Base-by-base conservation (phyloP, 176 grass and related monocot species). In the Ensete ventricosum region DNA sequence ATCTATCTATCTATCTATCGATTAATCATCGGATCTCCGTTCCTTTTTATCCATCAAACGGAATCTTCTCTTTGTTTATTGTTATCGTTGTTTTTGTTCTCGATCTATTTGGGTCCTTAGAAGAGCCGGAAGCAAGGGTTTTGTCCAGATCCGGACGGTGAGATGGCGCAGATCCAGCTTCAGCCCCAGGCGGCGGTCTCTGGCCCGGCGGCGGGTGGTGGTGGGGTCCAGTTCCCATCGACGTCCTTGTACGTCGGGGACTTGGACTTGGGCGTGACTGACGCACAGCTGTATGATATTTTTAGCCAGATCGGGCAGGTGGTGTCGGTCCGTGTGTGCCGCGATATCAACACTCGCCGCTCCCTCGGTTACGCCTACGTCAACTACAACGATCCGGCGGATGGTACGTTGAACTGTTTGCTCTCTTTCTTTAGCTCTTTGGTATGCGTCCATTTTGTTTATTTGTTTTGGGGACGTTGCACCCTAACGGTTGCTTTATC, bases 311-410 rank as follows among this genome's bases (percentile, higher is more conserved):
- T 99, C 82, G 90, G 90, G 26, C 69, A 72, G 70, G 88, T 99
- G 22, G 88, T 99, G n/a, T 99, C 95, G 3, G 95, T 99, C 9
- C 83, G 90, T 75, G 90, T 99, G 57, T 99, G 95, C 81, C 87
- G 95, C 55, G 95, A 99, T 76, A 71, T 94, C 84, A 88, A 58
- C 76, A 74, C 88, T 19, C 78, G 95, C 50, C 83, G 87, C 72
- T 99, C 95, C 14, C 90, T 99, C n/a, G 95, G 95, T 3, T 99
- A 99, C 59, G 95, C 84, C 53, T 94, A 94, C 34, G 91, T 99
- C 79, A 99, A 99, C 86, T 99, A 94, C 88, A 91, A 23, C 84
- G 93, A 59, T 73, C 84, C 90, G 1, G 34, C 80, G 2, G 90
- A 99, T 64, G 94, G 94, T 98, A 62, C 91, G 85, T 67, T 4